Base-by-base conservation (phyloP, 1,284 basidiomycete genomes). In the Tylopilus orsonianus region DNA sequence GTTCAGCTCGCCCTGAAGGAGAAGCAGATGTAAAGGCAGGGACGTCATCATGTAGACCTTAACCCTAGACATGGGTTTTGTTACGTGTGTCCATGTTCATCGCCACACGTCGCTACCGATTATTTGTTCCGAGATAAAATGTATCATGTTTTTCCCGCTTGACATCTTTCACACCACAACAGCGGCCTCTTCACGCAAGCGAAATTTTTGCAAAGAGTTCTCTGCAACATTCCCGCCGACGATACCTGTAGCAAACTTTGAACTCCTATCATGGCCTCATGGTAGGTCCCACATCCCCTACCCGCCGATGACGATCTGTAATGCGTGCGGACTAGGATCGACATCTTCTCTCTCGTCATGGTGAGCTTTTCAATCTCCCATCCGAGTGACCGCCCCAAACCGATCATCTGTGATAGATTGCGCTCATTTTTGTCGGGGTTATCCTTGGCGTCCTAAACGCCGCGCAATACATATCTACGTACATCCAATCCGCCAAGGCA, bases 1-100 rank as follows among this genome's bases (percentile, higher is more conserved):
- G 84, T 97, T 10, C 78, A 83, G 63, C 72, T 78, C 58, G 85
- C 84, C 0, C 69, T 80, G 44, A 70, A 78, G 18, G 74, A 75
- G 29, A 16, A 26, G 7, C 8, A 5, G n/a, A n/a, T 5, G 22
- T 19, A 48, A 20, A 16, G 32, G 6, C 16, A 22, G 7, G 22
- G 13, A 3, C 14, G 26, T 18, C 14, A 27, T 27, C 26, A 10
- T 5, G 26, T 27, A 6, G 26, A 27, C 26, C 26, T 10, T 27
- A 27, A 27, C 26, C 26, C 26, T 10, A 10, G 26, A 6, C 7
- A 27, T 27, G 26, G 5, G 26, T 27, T 33, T 27, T 8, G 32
- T 36, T 27, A 27, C 26, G 5, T 32, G 5, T 26, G n/a, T 6
- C 26, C 26, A 27, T 5, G 5, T 27, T 6, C 26, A 27, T 10